Conservation (phyloP, 169 alveolate genomes). For the Toxoplasma gondii region DNA sequence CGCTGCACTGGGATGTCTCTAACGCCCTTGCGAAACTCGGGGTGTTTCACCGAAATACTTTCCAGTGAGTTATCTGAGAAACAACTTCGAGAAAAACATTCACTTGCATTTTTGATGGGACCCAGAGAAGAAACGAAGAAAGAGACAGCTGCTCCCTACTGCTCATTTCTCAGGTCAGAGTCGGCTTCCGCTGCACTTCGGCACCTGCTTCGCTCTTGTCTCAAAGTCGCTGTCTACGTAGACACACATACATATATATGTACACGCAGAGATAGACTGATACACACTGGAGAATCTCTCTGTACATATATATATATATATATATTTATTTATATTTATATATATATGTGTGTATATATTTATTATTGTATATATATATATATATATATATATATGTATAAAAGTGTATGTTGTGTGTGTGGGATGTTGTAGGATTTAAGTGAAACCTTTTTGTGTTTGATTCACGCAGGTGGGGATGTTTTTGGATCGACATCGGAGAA, state of each 20-base stretch:
- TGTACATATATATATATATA: not conserved
- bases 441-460: not conserved
- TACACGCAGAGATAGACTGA: too few relatives aligned
- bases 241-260: too few relatives aligned
- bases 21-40: slow-evolving; percentile 79
- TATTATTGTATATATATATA: not conserved
- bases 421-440: not conserved
- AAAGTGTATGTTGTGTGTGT: not conserved
- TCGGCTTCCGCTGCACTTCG: too few relatives aligned
- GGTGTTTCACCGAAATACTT: slow-evolving; percentile 81
- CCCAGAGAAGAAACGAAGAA: too few relatives aligned
- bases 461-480: slow-evolving; percentile 83
- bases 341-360: not conserved
- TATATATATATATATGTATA: not conserved
- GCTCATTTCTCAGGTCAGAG: too few relatives aligned
- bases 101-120: too few relatives aligned
- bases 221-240: too few relatives aligned
- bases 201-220: too few relatives aligned
- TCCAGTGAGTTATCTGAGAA: slow-evolving; percentile 49
- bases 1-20: slow-evolving; percentile 87
- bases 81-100: not conserved
- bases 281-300: too few relatives aligned
- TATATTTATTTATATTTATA: not conserved
- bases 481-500: slow-evolving; percentile 86
- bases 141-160: too few relatives aligned